phyloP scores from a whole-genome alignment of 345 rosid species.

The Euphorbia peplus region DNA sequence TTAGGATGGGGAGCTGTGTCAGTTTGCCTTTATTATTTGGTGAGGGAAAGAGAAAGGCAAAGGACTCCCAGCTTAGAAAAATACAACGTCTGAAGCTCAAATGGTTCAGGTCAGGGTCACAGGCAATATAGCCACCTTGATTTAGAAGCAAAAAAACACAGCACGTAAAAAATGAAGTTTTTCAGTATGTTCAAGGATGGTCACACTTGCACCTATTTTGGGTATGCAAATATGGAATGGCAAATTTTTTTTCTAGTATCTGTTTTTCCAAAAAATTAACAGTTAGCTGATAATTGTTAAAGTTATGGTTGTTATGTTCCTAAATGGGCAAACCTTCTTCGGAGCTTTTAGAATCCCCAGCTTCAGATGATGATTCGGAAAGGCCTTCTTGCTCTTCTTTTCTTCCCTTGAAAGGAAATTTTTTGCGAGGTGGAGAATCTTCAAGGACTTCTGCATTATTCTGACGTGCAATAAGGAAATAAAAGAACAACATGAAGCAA shows the following conservation, averaged over 20 bases:
- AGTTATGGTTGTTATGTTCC: slow-evolving; percentile 24
- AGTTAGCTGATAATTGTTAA: not conserved
- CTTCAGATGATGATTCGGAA: slow-evolving; percentile 48
- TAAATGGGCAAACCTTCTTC: slow-evolving; percentile 46
- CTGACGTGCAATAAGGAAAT: slow-evolving; percentile 54
- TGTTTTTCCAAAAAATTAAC: not conserved
- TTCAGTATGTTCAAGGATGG: not conserved
- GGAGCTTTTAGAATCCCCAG: slow-evolving; percentile 42
- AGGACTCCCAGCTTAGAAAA: not conserved
- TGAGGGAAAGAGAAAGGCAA: not conserved
- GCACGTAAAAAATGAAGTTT: not conserved
- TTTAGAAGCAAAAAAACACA: not conserved
- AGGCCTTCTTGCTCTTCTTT: slow-evolving; percentile 36
- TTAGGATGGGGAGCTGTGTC: not conserved
- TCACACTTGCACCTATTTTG: not conserved
- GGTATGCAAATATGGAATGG: not conserved
- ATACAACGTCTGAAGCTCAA: not conserved
- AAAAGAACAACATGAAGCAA: slow-evolving; percentile 27
- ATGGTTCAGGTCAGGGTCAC: not conserved
- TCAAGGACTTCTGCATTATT: slow-evolving; percentile 38
- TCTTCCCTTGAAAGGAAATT: slow-evolving; percentile 28
- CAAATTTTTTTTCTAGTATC: not conserved
- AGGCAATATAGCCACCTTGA: not conserved
- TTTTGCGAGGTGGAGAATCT: slow-evolving; percentile 38
- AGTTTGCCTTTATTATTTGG: not conserved